phyloP scores from a whole-genome alignment of 805 yeast genomes.

The Metschnikowia amazonensis region DNA sequence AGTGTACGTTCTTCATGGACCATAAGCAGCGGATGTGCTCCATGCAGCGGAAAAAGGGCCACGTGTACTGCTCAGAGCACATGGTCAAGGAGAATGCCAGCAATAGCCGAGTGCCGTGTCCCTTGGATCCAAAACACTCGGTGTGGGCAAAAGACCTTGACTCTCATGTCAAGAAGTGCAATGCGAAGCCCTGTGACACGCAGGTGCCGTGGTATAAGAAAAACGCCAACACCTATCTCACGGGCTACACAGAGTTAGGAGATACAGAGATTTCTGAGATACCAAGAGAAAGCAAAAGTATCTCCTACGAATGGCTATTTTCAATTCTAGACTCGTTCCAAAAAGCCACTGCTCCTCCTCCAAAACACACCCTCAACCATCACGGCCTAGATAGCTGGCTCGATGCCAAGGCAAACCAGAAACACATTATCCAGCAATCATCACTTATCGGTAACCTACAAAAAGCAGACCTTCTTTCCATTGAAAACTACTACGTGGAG shows the following conservation, averaged over 20 bases:
- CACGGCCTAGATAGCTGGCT: conserved; percentile 38
- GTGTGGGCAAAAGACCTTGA: conserved; percentile 59
- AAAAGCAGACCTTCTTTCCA: conserved; percentile 34
- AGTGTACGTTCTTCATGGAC: conserved; percentile 48
- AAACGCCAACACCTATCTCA: conserved; percentile 42
- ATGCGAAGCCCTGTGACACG: conserved; percentile 35
- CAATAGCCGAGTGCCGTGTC: conserved; percentile 60
- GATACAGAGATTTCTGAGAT: too few species aligned
- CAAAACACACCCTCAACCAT: conserved; percentile 20
- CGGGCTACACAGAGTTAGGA: not conserved
- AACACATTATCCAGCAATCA: conserved; percentile 81
- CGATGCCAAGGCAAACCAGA: conserved; percentile 51
- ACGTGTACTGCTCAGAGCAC: conserved; percentile 63
- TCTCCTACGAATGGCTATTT: not conserved
- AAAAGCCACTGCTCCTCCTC: conserved; percentile 17
- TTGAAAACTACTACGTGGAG: conserved; percentile 50
- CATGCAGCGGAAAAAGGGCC: conserved; percentile 51
- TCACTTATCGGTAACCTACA: conserved; percentile 70
- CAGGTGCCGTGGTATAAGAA: conserved; percentile 49
- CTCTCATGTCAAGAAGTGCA: conserved; percentile 61
- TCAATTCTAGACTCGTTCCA: conserved; percentile 7
- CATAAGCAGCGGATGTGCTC: conserved; percentile 57
- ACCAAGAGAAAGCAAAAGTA: too few species aligned
- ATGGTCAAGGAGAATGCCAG: conserved; percentile 23
- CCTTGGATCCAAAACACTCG: conserved; percentile 70